Conservation (phyloP, 1,284 basidiomycete species). For the Rhodotorula sp. region DNA sequence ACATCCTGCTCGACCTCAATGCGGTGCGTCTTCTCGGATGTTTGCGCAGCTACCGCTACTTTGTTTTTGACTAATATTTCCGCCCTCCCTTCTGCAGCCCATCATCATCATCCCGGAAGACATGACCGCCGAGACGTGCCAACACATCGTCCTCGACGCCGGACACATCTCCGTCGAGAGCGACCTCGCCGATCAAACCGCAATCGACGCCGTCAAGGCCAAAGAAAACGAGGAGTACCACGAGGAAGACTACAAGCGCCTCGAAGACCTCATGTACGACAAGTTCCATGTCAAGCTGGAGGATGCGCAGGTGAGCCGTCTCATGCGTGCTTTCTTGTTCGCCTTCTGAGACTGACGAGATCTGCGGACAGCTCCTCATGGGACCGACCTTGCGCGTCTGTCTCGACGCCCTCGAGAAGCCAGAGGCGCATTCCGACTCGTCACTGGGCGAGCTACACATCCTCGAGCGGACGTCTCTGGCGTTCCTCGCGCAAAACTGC, state of each 20-base stretch:
- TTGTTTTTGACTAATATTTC: constrained; percentile 1
- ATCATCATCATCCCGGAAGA: constrained; percentile 93
- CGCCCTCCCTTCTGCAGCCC: constrained; percentile 53
- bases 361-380: constrained; percentile 71
- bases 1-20: constrained; percentile 93
- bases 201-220: constrained; percentile 73
- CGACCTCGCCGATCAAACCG: constrained; percentile 79
- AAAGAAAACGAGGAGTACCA: constrained; percentile 85
- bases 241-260: constrained; percentile 80
- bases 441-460: constrained; percentile 69
- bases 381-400: constrained; percentile 82
- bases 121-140: constrained; percentile 72
- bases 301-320: constrained; percentile 73
- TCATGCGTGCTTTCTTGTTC: background rate
- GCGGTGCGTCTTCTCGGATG: constrained; percentile 53
- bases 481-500: constrained; percentile 86
- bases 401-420: constrained; percentile 63
- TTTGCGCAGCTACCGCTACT: too few species aligned
- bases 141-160: constrained; percentile 89
- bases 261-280: constrained; percentile 97
- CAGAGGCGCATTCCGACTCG: constrained; percentile 47
- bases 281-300: constrained; percentile 80
- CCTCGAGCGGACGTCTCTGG: constrained; percentile 88
- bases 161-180: constrained; percentile 94
- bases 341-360: background rate